These are phyloP conservation scores for Prunus dulcis DNA, from an alignment of 306 rosid species.

Conservation along the genomic window DNA sequence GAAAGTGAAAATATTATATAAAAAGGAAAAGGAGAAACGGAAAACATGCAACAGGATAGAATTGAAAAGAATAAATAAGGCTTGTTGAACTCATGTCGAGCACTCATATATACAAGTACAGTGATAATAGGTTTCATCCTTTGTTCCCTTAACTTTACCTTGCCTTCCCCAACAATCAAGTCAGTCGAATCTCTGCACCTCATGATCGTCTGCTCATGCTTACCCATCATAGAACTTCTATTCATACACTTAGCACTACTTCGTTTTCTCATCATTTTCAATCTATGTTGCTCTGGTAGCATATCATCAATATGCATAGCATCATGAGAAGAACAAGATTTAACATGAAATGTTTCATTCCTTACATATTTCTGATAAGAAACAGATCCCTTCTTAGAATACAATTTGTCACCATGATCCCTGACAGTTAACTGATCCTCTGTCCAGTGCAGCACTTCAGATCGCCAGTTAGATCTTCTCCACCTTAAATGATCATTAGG, in stretches of 20 bases:
- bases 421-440: slow-evolving; percentile 33
- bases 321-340: slow-evolving; percentile 30
- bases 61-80: slow-evolving; percentile 21
- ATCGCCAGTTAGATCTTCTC: slow-evolving; percentile 28
- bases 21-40: not conserved
- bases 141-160: slow-evolving; percentile 59
- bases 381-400: slow-evolving; percentile 21
- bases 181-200: slow-evolving; percentile 52
- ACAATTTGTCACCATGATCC: slow-evolving; percentile 27
- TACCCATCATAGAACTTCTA: slow-evolving; percentile 38
- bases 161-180: slow-evolving; percentile 50
- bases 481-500: slow-evolving; percentile 29
- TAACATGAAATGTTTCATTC: slow-evolving; percentile 19
- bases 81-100: slow-evolving; percentile 31
- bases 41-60: slow-evolving; percentile 20
- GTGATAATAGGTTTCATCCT: slow-evolving; percentile 35
- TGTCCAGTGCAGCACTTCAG: slow-evolving; percentile 41
- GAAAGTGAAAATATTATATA: slow-evolving; percentile 3
- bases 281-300: slow-evolving; percentile 29
- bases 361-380: slow-evolving; percentile 18
- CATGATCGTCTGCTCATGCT: slow-evolving; percentile 36
- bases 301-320: slow-evolving; percentile 30
- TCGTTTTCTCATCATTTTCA: slow-evolving; percentile 29
- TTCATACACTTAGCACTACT: slow-evolving; percentile 24
- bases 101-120: slow-evolving; percentile 40